Base-by-base conservation (phyloP, 805 yeast species). In the Candida suzukii region DNA sequence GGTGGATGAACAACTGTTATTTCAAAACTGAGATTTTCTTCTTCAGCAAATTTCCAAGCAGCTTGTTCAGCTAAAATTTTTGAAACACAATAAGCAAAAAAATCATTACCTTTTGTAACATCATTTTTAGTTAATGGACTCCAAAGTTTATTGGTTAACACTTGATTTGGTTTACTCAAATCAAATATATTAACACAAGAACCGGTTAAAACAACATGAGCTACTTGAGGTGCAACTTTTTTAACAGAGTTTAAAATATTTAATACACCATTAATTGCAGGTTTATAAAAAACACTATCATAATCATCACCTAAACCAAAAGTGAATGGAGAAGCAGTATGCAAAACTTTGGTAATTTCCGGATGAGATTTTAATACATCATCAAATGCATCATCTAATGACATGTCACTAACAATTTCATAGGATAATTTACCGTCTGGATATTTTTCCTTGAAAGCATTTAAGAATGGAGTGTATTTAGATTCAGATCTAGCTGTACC, bases 321-420 rank as follows among this genome's bases (percentile, higher is more conserved):
- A 1, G 55, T 44, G 46, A 70, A 66, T n/a, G 80, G 79, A 34
- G 75, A 67, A 13, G 78, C 75, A 1, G 76, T 67, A 54, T 75
- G 82, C 13, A 75, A 46, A 10, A 76, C 70, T 43, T 50, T 56
- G 8, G 60, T 58, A 35, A 73, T 61, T 29, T 71, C 70, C 2
- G 64, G 60, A 31, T 73, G 65, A n/a, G 52, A 55, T 33, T 58
- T 45, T 34, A 77, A 55, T 0, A 67, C 70, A 9, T 60, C 56
- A 47, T 73, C 78, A 46, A 76, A 76, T 2, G 79, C 77, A 13
- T 64, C 67, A 3, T 44, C 49, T 4, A 42, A 55, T 3, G 56
- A 52, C 40, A 64, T 54, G 41, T 64, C 67, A 6, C 44, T 31
- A 20, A 66, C 68, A 31, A 64, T 49, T 31, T 49, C 67, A 43